Evolutionary conservation across 2,329 filamentous ascomycete species (phyloP).

Genomic region (Alternaria sp.): DNA sequence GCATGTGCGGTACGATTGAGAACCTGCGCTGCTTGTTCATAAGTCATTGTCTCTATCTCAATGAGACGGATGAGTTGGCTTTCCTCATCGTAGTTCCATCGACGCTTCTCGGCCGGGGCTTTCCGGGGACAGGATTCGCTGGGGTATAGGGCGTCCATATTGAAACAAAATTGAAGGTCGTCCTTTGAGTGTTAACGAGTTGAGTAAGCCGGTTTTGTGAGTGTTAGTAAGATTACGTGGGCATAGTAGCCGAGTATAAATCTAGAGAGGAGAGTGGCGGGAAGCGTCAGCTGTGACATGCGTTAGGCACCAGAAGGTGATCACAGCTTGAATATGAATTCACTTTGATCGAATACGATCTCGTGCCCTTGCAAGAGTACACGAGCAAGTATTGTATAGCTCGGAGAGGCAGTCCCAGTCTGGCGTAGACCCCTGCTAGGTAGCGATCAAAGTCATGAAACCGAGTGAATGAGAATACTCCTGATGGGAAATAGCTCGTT

Average conservation of each 20-base stretch:
- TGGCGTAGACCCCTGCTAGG: neutral
- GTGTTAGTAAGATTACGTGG: neutral
- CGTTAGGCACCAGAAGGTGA: neutral
- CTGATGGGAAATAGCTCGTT: neutral
- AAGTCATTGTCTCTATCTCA: neutral
- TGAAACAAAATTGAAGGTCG: neutral
- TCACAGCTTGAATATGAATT: neutral
- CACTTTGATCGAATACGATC: neutral
- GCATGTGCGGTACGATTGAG: neutral
- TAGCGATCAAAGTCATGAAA: neutral
- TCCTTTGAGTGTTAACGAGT: neutral
- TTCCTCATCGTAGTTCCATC: slow-evolving; percentile 13
- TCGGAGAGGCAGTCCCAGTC: neutral
- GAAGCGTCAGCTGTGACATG: neutral
- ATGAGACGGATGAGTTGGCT: slow-evolving; percentile 1
- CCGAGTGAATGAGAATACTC: neutral
- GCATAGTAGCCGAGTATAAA: neutral
- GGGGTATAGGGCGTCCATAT: neutral
- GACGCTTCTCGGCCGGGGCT: neutral
- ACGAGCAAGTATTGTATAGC: neutral
- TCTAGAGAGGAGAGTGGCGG: neutral
- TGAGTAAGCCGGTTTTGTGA: neutral
- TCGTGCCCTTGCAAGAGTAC: neutral
- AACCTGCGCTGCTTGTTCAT: neutral
- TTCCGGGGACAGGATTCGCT: neutral